Conservation (phyloP, 768 basidiomycete genomes). For the Kwoniella dejecticola region DNA sequence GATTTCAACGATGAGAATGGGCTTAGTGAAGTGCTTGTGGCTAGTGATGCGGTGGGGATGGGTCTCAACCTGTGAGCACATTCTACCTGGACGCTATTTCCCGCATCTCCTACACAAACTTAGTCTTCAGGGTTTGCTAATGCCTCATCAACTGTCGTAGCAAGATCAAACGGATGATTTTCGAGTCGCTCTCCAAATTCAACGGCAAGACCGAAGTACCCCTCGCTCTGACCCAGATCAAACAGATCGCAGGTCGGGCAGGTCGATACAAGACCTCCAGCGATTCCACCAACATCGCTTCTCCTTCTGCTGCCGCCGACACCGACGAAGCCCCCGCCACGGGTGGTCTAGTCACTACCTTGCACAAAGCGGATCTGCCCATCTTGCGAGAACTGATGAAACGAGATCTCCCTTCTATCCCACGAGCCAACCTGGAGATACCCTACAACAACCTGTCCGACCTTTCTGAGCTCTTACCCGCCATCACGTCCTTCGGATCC, state of each 20-base stretch:
- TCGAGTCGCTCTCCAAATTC: constrained; percentile 69
- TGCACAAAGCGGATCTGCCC: constrained; percentile 66
- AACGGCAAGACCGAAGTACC: constrained; percentile 60
- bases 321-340: constrained; percentile 38
- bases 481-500: constrained; percentile 46
- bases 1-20: constrained; percentile 83
- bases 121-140: no score
- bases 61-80: constrained; percentile 81
- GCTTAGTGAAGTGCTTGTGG: constrained; percentile 86
- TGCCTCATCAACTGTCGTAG: constrained; percentile 61
- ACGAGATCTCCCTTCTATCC: constrained; percentile 61
- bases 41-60: constrained; percentile 96
- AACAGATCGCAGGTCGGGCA: constrained; percentile 92
- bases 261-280: constrained; percentile 67
- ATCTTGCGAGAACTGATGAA: constrained; percentile 64
- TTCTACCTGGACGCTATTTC: not conserved
- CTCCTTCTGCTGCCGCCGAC: constrained; percentile 16
- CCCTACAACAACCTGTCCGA: constrained; percentile 34
- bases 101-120: no score
- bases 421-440: constrained; percentile 61
- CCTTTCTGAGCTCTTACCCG: constrained; percentile 54
- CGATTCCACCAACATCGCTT: constrained; percentile 11
- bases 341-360: constrained; percentile 73
- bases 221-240: constrained; percentile 74
- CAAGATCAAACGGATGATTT: constrained; percentile 86